Evolutionary conservation across 129 eudicot species (phyloP).

Genomic region (Pulicaria dysenterica): DNA sequence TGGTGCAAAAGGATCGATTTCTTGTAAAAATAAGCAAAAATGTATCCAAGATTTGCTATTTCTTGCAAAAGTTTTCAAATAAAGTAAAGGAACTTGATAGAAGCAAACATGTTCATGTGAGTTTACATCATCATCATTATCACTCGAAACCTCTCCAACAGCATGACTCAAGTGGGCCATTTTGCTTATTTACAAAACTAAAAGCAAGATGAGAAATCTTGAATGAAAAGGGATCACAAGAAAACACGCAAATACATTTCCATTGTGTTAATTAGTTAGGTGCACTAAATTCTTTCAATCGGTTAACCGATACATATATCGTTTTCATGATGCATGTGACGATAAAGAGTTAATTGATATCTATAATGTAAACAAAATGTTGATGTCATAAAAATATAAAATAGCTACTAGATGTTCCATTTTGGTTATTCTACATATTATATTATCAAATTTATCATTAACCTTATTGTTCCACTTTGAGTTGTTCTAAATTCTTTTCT

Average conservation of each 20-base stretch:
- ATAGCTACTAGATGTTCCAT: neutral
- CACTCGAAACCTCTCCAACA: conserved; percentile 32
- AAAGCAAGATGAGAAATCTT: conserved; percentile 33
- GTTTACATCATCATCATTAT: conserved; percentile 34
- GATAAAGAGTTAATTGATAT: too few relatives aligned
- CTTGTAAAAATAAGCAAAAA: conserved; percentile 26
- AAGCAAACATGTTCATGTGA: conserved; percentile 49
- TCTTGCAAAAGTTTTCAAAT: conserved; percentile 22
- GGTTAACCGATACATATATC: neutral
- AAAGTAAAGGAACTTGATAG: conserved; percentile 27
- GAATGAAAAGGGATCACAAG: conserved; percentile 13
- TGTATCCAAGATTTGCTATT: conserved; percentile 22
- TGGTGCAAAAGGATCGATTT: neutral
- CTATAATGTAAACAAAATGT: neutral
- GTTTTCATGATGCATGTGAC: neutral
- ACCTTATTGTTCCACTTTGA: neutral
- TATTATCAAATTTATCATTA: neutral
- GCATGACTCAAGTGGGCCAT: conserved; percentile 43
- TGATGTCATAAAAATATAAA: neutral
- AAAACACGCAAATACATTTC: conserved; percentile 8
- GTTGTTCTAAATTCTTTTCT: neutral
- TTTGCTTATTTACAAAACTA: conserved; percentile 22
- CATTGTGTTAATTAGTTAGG: neutral
- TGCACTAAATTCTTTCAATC: conserved; percentile 1
- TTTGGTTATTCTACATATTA: neutral